phyloP scores from a whole-genome alignment of 148 eudicot species.

The Rhododendron henanense region DNA sequence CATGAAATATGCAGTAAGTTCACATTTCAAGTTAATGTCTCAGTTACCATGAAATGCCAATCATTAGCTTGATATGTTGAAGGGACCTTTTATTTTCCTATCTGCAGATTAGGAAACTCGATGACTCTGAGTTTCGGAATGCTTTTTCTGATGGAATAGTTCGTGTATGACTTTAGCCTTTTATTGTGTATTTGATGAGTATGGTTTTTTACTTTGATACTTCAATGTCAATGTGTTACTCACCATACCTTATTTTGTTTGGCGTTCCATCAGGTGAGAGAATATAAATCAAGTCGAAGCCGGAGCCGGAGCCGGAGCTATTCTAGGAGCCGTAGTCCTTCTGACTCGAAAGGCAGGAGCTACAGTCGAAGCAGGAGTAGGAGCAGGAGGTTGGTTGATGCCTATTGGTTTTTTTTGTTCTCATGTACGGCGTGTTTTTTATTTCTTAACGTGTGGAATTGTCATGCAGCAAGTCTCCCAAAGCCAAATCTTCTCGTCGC shows the following conservation, averaged over 20 bases:
- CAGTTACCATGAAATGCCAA: background rate
- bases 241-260: background rate
- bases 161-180: slow-evolving; percentile 41
- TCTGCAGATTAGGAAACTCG: slow-evolving; percentile 84
- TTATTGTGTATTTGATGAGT: background rate
- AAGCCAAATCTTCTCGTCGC: slow-evolving; percentile 55
- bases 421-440: background rate
- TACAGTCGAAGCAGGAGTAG: slow-evolving; percentile 56
- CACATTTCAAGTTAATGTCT: background rate
- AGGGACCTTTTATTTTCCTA: background rate
- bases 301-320: slow-evolving; percentile 27
- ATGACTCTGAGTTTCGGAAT: slow-evolving; percentile 88
- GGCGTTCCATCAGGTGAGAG: slow-evolving; percentile 53
- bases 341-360: slow-evolving; percentile 59
- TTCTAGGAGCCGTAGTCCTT: slow-evolving; percentile 51
- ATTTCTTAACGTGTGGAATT: slow-evolving; percentile 3
- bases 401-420: background rate
- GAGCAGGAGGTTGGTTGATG: slow-evolving; percentile 47
- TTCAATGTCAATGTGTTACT: background rate
- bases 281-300: slow-evolving; percentile 40
- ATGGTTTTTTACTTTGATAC: background rate
- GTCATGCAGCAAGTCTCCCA: slow-evolving; percentile 68
- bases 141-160: slow-evolving; percentile 62
- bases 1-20: slow-evolving; percentile 88
- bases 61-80: background rate